phyloP scores from a whole-genome alignment of 306 rosid genomes.

The Dalbergia cochinchinensis region DNA sequence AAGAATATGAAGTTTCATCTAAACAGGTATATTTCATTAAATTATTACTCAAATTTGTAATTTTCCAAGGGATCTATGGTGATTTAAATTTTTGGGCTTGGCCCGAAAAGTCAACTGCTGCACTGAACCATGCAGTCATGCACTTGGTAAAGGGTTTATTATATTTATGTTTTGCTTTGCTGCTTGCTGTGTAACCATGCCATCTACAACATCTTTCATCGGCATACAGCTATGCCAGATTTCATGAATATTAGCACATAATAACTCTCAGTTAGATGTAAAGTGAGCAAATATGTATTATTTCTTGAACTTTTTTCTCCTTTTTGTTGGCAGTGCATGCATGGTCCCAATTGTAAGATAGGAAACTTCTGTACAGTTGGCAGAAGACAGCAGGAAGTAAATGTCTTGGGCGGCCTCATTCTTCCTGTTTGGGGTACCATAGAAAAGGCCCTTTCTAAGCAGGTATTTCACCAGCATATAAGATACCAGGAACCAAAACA shows the following conservation, averaged over 20 bases:
- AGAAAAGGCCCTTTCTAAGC: conserved; percentile 95
- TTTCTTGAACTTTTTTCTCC: conserved; percentile 27
- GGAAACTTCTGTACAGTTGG: conserved; percentile 92
- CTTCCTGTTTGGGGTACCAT: conserved; percentile 97
- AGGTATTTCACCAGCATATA: conserved; percentile 63
- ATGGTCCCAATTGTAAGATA: conserved; percentile 96
- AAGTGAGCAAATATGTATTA: not conserved
- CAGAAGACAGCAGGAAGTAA: conserved; percentile 96
- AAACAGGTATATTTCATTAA: conserved; percentile 76
- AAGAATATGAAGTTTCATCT: conserved; percentile 89
- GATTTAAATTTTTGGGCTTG: conserved; percentile 29
- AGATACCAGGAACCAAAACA: conserved; percentile 23
- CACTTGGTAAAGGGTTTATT: conserved; percentile 10
- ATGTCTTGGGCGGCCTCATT: conserved; percentile 94
- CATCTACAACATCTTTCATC: conserved; percentile 1
- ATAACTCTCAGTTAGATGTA: conserved; percentile 1
- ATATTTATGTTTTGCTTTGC: conserved; percentile 8
- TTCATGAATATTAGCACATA: conserved; percentile 19
- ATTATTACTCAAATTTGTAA: conserved; percentile 33
- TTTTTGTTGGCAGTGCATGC: conserved; percentile 88
- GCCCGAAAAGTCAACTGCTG: not conserved
- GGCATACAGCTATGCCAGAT: conserved; percentile 10
- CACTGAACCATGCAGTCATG: not conserved
- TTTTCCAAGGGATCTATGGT: conserved; percentile 18
- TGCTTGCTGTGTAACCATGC: conserved; percentile 12